A percentile compares a stretch with the other conserved stretches of the same genome.
Evolutionary conservation across 768 basidiomycete species (phyloP).

Genomic region (Calocera cornea): DNA sequence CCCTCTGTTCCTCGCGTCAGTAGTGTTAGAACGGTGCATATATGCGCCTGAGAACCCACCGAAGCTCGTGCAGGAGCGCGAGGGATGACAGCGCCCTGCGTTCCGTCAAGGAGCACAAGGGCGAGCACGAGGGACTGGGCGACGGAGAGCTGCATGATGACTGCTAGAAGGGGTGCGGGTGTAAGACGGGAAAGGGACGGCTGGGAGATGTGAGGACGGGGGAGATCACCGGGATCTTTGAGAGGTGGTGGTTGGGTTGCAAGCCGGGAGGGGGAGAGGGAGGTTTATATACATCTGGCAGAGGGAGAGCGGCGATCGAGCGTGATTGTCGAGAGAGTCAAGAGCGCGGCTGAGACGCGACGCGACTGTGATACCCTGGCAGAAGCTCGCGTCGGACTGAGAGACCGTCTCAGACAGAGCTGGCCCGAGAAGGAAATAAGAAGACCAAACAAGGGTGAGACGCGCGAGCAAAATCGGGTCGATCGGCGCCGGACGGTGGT

Average conservation of each 20-base stretch:
- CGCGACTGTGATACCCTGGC: too few relatives aligned
- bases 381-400: too few relatives aligned
- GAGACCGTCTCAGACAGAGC: too few relatives aligned
- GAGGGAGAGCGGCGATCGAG: neutral
- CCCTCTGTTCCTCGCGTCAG: neutral
- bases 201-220: neutral
- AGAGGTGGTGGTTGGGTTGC: neutral
- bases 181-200: neutral
- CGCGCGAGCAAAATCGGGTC: too few relatives aligned
- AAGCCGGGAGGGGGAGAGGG: neutral
- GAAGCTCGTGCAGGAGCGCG: neutral
- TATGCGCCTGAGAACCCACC: neutral
- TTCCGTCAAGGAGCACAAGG: neutral
- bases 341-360: too few relatives aligned
- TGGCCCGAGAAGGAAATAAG: too few relatives aligned
- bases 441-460: too few relatives aligned
- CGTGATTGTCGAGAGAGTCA: too few relatives aligned
- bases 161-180: neutral
- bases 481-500: too few relatives aligned
- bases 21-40: neutral
- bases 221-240: neutral
- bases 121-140: neutral
- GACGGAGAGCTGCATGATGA: neutral
- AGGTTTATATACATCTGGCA: neutral
- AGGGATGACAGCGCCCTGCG: neutral